Evolutionary conservation across 495 filamentous ascomycete genomes (phyloP).

Genomic region (Astrothelium subdiscretum): DNA sequence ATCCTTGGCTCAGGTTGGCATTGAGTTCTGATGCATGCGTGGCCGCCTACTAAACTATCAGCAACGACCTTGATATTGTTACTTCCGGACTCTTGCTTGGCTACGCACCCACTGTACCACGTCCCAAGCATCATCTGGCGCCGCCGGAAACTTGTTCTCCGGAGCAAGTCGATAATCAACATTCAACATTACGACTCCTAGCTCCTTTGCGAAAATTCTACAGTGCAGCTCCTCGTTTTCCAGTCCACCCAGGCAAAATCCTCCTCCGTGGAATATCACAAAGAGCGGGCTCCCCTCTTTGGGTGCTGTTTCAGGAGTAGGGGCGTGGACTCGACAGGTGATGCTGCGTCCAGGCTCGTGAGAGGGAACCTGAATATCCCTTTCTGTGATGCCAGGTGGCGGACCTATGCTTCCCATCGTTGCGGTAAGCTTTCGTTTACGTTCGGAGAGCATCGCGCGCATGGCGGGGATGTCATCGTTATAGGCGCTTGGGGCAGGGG

Average conservation of each 20-base stretch:
- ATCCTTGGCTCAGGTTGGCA: conserved; percentile 32
- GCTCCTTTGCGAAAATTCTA: conserved; percentile 1
- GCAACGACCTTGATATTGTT: not conserved
- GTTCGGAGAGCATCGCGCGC: conserved; percentile 8
- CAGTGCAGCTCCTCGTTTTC: conserved; percentile 19
- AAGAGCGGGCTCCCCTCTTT: conserved; percentile 13
- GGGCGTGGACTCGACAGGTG: conserved; percentile 11
- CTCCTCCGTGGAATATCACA: conserved; percentile 19
- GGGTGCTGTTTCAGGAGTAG: conserved; percentile 6
- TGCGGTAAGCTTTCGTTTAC: conserved; percentile 9
- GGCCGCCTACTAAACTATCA: conserved; percentile 18
- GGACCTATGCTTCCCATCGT: conserved; percentile 2
- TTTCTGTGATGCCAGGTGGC: conserved; percentile 13
- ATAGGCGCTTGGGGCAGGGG: not conserved
- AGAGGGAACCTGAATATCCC: conserved; percentile 14
- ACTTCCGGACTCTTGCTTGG: too few species aligned
- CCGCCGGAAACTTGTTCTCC: conserved; percentile 37
- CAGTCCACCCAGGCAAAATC: conserved; percentile 12
- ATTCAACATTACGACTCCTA: not conserved
- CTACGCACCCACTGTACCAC: conserved; percentile 36
- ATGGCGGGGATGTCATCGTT: conserved; percentile 6
- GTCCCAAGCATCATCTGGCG: conserved; percentile 39
- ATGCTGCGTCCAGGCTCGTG: conserved; percentile 17
- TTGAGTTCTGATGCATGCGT: conserved; percentile 28
- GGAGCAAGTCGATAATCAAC: conserved; percentile 26